Conservation (phyloP, 2,329 filamentous ascomycete genomes). For the Penicillium sp. region DNA sequence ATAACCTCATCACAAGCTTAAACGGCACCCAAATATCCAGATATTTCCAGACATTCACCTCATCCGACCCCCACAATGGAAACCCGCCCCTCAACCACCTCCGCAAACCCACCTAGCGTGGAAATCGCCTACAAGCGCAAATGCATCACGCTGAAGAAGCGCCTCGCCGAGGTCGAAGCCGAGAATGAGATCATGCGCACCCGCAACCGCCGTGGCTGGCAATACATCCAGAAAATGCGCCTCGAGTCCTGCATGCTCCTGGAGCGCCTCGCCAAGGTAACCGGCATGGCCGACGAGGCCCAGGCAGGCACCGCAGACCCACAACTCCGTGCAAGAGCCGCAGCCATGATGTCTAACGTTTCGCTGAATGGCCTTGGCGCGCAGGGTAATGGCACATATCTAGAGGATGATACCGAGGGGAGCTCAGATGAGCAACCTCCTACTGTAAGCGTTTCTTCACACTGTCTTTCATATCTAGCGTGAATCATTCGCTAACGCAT, state of each 20-base stretch:
- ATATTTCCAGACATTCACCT: background rate
- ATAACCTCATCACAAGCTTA: background rate
- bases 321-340: slow-evolving; percentile 36
- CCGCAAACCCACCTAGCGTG: slow-evolving; percentile 72
- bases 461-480: background rate
- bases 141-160: slow-evolving; percentile 89
- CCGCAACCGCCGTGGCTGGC: slow-evolving; percentile 72
- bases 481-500: background rate
- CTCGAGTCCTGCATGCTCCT: slow-evolving; percentile 51
- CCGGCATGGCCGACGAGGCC: slow-evolving; percentile 41
- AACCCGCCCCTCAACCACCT: slow-evolving; percentile 25
- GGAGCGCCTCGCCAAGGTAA: slow-evolving; percentile 39
- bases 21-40: background rate
- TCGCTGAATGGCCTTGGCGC: slow-evolving; percentile 23
- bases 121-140: slow-evolving; percentile 95
- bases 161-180: slow-evolving; percentile 85
- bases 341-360: slow-evolving; percentile 30
- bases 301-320: slow-evolving; percentile 30
- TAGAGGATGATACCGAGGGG: slow-evolving; percentile 43
- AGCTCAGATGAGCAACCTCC: slow-evolving; percentile 44
- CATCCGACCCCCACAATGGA: slow-evolving; percentile 26
- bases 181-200: slow-evolving; percentile 80
- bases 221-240: slow-evolving; percentile 86
- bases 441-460: slow-evolving; percentile 30
- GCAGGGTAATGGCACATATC: slow-evolving; percentile 25